Conservation (phyloP, 306 rosid genomes). For the Nissolia schottii region DNA sequence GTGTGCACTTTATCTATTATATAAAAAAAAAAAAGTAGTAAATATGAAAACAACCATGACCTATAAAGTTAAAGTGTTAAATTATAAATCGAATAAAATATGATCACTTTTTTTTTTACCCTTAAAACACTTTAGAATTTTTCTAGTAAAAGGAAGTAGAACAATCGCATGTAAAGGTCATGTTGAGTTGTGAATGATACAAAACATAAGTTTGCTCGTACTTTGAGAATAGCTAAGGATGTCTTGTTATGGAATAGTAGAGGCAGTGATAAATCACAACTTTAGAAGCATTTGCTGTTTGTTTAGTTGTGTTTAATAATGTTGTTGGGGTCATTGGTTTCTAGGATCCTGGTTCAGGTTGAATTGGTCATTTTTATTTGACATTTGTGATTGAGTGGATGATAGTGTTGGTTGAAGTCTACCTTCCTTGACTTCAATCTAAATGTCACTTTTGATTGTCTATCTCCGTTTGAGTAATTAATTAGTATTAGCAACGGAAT, state of each 20-base stretch:
- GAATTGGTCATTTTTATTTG: background rate
- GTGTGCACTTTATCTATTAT: background rate
- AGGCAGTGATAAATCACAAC: too few species aligned
- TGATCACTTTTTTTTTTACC: too few species aligned
- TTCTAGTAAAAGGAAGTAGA: background rate
- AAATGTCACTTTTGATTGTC: slow-evolving; percentile 14
- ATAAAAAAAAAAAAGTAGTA: too few species aligned
- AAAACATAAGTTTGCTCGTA: too few species aligned
- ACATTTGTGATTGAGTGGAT: slow-evolving; percentile 34
- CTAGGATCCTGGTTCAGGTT: background rate
- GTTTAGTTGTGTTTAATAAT: background rate
- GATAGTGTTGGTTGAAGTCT: slow-evolving; percentile 23
- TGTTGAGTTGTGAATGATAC: too few species aligned
- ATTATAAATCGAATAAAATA: too few species aligned
- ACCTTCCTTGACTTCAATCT: slow-evolving; percentile 42
- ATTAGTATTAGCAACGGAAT: background rate
- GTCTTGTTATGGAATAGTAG: too few species aligned
- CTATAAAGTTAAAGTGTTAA: background rate
- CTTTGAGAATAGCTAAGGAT: too few species aligned
- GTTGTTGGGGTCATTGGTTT: background rate
- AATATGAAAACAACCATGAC: too few species aligned
- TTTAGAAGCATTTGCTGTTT: background rate
- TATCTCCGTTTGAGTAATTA: background rate
- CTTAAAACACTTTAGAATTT: background rate
- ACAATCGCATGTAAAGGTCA: too few species aligned